These are phyloP conservation scores for Bromus sterilis DNA, from an alignment of 176 grass and related monocot genomes.

Conservation along the genomic window DNA sequence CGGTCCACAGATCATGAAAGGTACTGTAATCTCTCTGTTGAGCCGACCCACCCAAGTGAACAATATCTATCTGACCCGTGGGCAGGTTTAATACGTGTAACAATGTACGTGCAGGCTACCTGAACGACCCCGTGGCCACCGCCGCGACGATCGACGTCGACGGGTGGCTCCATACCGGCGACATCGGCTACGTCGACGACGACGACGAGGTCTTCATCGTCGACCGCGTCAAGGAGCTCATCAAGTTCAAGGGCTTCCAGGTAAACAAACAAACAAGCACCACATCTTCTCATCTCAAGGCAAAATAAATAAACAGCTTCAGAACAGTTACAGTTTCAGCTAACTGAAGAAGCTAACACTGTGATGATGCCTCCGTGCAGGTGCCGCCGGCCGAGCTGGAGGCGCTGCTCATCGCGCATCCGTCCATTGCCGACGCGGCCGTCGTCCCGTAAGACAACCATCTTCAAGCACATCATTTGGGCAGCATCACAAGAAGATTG, in stretches of 20 bases:
- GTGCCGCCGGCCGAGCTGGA: constrained; percentile 96
- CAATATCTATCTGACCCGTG: no score
- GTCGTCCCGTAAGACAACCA: constrained; percentile 64
- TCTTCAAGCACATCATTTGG: not conserved
- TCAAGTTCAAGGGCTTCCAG: constrained; percentile 96
- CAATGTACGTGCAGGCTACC: constrained; percentile 68
- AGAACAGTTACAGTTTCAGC: not conserved
- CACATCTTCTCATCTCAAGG: not conserved
- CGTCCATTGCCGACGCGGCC: constrained; percentile 72
- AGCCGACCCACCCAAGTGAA: no score
- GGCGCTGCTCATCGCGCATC: constrained; percentile 65
- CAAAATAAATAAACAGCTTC: not conserved
- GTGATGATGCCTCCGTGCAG: not conserved
- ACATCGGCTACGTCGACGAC: constrained; percentile 79
- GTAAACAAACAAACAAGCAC: constrained; percentile 3
- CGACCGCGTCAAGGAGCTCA: constrained; percentile 97
- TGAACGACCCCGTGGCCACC: constrained; percentile 73
- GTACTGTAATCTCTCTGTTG: not conserved
- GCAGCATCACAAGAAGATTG: not conserved
- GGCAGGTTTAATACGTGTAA: no score
- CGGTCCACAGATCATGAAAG: constrained; percentile 96
- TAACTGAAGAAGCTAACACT: not conserved
- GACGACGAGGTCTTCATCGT: constrained; percentile 97
- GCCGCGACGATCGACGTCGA: constrained; percentile 65
- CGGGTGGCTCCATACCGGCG: constrained; percentile 91